phyloP scores from a whole-genome alignment of 2,329 filamentous ascomycete genomes.

The Trichoderma citrinoviride region DNA sequence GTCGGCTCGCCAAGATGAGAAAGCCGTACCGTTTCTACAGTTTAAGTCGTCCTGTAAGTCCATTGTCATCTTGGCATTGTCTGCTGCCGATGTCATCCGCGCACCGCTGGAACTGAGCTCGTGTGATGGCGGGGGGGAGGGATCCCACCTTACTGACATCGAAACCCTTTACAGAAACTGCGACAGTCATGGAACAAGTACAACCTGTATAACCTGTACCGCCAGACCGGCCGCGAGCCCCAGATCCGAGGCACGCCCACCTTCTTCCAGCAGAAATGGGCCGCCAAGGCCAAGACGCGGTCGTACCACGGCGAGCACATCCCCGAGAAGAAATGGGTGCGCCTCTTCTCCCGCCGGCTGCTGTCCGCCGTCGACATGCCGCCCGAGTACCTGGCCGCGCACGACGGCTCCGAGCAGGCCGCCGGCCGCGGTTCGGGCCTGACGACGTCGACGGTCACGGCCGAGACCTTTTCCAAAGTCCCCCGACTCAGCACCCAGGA shows the following conservation, averaged over 20 bases:
- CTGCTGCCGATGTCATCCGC: not conserved
- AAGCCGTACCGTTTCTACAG: conserved; percentile 62
- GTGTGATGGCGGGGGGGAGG: conserved; percentile 10
- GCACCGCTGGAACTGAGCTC: not conserved
- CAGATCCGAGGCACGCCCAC: conserved; percentile 49
- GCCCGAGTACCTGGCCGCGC: conserved; percentile 69
- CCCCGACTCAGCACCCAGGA: conserved; percentile 27
- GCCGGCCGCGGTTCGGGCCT: conserved; percentile 78
- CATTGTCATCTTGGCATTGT: not conserved
- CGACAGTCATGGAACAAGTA: conserved; percentile 97
- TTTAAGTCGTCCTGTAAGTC: conserved; percentile 62
- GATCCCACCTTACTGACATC: conserved; percentile 2
- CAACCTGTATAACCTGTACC: conserved; percentile 84
- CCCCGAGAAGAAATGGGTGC: conserved; percentile 87
- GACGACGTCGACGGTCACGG: conserved; percentile 33
- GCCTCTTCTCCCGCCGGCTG: conserved; percentile 82
- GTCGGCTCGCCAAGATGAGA: conserved; percentile 46
- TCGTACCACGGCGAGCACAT: conserved; percentile 95
- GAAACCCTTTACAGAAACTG: conserved; percentile 63
- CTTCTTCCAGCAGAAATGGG: conserved; percentile 99
- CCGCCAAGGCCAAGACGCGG: conserved; percentile 76
- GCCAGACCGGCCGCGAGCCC: conserved; percentile 34
- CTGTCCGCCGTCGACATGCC: conserved; percentile 84
- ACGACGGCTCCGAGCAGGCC: conserved; percentile 81
- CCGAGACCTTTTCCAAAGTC: conserved; percentile 36